A percentile compares a stretch with the other conserved stretches of the same genome.
Evolutionary conservation across 768 basidiomycete species (phyloP).

Genomic region (Clavaria fumosa): DNA sequence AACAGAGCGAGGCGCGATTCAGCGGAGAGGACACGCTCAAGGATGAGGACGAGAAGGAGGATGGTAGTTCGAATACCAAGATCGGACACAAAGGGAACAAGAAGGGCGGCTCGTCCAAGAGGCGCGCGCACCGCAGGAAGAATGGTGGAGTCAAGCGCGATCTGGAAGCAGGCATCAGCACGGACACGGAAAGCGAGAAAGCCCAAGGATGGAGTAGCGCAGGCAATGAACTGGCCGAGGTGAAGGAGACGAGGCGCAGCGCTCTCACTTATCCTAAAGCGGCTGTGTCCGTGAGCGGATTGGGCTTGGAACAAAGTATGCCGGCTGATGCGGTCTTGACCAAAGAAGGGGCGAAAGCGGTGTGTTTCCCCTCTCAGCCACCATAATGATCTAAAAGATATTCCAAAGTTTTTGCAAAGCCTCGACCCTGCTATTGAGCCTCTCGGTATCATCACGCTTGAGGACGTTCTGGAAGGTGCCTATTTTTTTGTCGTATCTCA

Average conservation of each 20-base stretch:
- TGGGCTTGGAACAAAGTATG: constrained; percentile 63
- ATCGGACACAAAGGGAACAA: not conserved
- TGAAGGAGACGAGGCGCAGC: constrained; percentile 18
- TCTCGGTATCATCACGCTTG: constrained; percentile 82
- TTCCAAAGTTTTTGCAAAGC: constrained; percentile 55
- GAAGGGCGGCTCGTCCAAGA: constrained; percentile 5
- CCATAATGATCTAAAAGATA: not conserved
- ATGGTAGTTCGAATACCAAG: not conserved
- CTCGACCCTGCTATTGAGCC: constrained; percentile 75
- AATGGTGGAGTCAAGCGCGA: not conserved
- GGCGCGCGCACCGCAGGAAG: constrained; percentile 8
- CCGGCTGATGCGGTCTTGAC: constrained; percentile 77
- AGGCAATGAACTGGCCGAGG: constrained; percentile 2
- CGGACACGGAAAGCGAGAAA: constrained; percentile 4
- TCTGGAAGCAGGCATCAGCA: constrained; percentile 3
- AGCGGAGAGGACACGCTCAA: constrained; percentile 20
- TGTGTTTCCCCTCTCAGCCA: constrained; percentile 17
- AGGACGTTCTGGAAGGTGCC: constrained; percentile 80
- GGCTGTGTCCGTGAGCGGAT: constrained; percentile 28
- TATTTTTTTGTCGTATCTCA: constrained; percentile 1
- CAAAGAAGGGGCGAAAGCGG: constrained; percentile 62
- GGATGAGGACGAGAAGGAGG: constrained; percentile 11
- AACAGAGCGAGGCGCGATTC: constrained; percentile 15
- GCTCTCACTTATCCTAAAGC: constrained; percentile 28
- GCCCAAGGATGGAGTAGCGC: no score